A percentile compares a stretch with the other conserved stretches of the same genome.
These are phyloP conservation scores for Heliosperma pusillum DNA, from an alignment of 148 eudicot genomes.

Conservation along the genomic window DNA sequence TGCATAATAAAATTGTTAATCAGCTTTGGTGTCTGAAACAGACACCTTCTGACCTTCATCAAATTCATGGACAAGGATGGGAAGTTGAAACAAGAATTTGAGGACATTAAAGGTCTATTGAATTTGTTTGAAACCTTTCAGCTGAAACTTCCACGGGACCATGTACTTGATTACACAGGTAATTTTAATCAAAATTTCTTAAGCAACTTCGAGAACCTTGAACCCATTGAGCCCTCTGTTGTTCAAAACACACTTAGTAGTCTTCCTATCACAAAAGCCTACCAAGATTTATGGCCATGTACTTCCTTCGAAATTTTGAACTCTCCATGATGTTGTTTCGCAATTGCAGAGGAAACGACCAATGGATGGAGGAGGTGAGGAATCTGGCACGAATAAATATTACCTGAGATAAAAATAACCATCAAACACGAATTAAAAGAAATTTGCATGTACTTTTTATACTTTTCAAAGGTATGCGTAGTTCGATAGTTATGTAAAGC, in stretches of 20 bases:
- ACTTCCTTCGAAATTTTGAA: constrained; percentile 17
- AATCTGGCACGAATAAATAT: constrained; percentile 31
- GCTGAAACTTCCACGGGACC: constrained; percentile 44
- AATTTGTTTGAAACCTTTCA: constrained; percentile 61
- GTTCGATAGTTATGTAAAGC: too few relatives aligned
- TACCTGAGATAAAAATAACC: not conserved
- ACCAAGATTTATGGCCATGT: constrained; percentile 24
- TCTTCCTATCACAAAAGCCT: constrained; percentile 39
- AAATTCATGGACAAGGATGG: constrained; percentile 42
- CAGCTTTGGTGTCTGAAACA: constrained; percentile 13
- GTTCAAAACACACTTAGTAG: constrained; percentile 6
- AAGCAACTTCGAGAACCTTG: not conserved
- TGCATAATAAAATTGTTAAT: not conserved
- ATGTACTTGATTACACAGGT: constrained; percentile 41
- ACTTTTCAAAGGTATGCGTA: too few relatives aligned
- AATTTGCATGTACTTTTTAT: not conserved
- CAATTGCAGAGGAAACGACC: not conserved
- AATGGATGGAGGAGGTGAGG: constrained; percentile 29
- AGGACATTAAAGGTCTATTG: constrained; percentile 40
- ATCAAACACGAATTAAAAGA: constrained; percentile 13
- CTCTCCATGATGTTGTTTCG: constrained; percentile 9
- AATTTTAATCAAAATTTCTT: not conserved
- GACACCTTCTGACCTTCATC: constrained; percentile 38
- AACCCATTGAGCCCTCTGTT: not conserved
- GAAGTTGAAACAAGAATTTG: constrained; percentile 30